Evolutionary conservation across 768 basidiomycete genomes (phyloP).

Genomic region (Boletales sp.): DNA sequence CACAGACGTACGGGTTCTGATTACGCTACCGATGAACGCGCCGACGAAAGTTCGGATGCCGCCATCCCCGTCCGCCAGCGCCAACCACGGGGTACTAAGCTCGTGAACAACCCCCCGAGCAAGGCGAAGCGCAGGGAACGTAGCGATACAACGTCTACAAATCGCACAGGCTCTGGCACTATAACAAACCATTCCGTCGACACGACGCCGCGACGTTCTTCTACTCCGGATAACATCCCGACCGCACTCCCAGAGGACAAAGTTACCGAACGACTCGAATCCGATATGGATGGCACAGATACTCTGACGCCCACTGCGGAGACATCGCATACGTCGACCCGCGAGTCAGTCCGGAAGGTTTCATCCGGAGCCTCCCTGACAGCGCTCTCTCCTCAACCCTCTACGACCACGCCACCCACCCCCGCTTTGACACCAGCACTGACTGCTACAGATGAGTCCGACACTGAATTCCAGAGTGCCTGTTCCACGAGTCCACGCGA

Average conservation of each 20-base stretch:
- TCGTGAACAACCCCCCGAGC: slow-evolving; percentile 29
- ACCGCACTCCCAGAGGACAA: slow-evolving; percentile 33
- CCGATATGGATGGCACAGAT: slow-evolving; percentile 24
- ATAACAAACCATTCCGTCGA: slow-evolving; percentile 25
- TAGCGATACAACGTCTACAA: slow-evolving; percentile 64
- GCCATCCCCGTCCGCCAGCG: slow-evolving; percentile 40
- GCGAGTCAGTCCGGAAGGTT: slow-evolving; percentile 29
- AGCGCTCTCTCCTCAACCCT: slow-evolving; percentile 21
- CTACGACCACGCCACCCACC: slow-evolving; percentile 31
- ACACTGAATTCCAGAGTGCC: slow-evolving; percentile 85
- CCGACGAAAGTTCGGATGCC: slow-evolving; percentile 52
- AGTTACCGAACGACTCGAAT: slow-evolving; percentile 40
- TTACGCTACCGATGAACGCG: slow-evolving; percentile 46
- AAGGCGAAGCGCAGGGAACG: slow-evolving; percentile 45
- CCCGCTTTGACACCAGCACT: slow-evolving; percentile 33
- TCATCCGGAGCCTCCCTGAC: slow-evolving; percentile 30
- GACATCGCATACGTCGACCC: slow-evolving; percentile 6
- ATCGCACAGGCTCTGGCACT: slow-evolving; percentile 41
- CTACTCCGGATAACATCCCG: slow-evolving; percentile 23
- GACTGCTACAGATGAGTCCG: slow-evolving; percentile 65
- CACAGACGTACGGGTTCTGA: slow-evolving; percentile 22
- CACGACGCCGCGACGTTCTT: slow-evolving; percentile 26
- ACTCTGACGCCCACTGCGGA: slow-evolving; percentile 31
- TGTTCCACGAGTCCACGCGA: slow-evolving; percentile 72
- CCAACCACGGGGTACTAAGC: slow-evolving; percentile 34